These are phyloP conservation scores for Saccharomycopsis selenospora DNA, from an alignment of 805 yeast species.

Conservation along the genomic window DNA sequence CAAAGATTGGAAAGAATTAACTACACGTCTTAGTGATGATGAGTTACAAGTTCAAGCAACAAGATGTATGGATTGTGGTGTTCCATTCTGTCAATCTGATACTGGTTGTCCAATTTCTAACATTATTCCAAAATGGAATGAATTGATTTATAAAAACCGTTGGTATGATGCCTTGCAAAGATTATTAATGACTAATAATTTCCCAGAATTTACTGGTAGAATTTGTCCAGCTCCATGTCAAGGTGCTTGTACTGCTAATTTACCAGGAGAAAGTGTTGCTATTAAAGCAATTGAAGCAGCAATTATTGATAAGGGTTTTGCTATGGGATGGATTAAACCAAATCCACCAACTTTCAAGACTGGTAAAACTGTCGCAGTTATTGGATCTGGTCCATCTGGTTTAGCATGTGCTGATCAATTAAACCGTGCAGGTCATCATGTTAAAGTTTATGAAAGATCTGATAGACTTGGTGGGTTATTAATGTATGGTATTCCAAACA, in stretches of 20 bases:
- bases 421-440: conserved; percentile 90
- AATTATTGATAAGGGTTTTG: conserved; percentile 92
- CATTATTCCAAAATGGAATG: conserved; percentile 97
- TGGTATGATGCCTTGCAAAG: conserved; percentile 93
- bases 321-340: conserved; percentile 94
- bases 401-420: conserved; percentile 95
- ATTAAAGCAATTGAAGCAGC: conserved; percentile 94
- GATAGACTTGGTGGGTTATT: conserved; percentile 95
- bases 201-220: conserved; percentile 97
- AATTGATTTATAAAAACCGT: conserved; percentile 86
- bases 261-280: conserved; percentile 92
- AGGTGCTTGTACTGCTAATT: conserved; percentile 92
- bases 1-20: conserved; percentile 88
- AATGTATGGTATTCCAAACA: conserved; percentile 99
- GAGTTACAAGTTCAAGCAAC: conserved; percentile 91
- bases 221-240: conserved; percentile 99
- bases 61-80: conserved; percentile 99
- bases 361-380: conserved; percentile 74
- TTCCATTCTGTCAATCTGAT: conserved; percentile 97
- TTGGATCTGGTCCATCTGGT: conserved; percentile 98
- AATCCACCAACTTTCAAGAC: conserved; percentile 72
- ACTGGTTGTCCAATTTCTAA: conserved; percentile 98
- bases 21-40: conserved; percentile 70
- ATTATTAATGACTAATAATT: conserved; percentile 90
- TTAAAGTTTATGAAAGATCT: conserved; percentile 86